These are phyloP conservation scores for Gracilariopsis chorda DNA, from an alignment of 23 red algal species.

Conservation along the genomic window DNA sequence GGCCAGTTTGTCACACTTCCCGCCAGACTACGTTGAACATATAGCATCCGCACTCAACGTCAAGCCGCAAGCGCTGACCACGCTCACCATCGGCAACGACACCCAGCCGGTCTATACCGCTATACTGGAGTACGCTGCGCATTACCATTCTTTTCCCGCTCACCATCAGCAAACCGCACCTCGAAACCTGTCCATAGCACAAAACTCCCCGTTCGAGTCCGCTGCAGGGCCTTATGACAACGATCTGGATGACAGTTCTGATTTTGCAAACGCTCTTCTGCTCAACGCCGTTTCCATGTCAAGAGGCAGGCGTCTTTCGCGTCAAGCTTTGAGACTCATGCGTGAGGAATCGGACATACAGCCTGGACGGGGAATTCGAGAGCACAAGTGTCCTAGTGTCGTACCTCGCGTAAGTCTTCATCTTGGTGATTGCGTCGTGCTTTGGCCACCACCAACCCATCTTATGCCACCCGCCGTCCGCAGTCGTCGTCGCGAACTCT, in stretches of 20 bases:
- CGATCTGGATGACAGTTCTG: background rate
- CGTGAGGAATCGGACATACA: background rate
- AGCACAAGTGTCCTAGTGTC: background rate
- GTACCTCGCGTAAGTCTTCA: background rate
- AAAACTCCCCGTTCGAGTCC: background rate
- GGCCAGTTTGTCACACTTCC: conserved; percentile 1
- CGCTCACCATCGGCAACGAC: background rate
- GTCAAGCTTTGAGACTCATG: background rate
- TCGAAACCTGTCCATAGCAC: background rate
- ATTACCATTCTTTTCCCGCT: background rate
- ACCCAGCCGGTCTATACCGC: background rate
- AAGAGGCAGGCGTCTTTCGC: background rate
- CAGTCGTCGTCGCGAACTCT: background rate
- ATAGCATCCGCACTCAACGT: background rate
- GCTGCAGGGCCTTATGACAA: background rate
- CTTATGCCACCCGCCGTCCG: background rate
- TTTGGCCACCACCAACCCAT: conserved; percentile 34
- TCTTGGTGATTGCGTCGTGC: background rate
- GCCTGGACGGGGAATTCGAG: background rate
- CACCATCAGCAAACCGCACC: background rate
- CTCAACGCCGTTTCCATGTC: background rate
- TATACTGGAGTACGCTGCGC: conserved; percentile 1
- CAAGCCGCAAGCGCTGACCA: background rate
- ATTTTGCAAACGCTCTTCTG: background rate
- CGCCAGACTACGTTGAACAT: background rate